Evolutionary conservation across 2,329 filamentous ascomycete genomes (phyloP), one percentile per base, ranked within the genome.

Genomic region (Didymellaceae sp.): DNA sequence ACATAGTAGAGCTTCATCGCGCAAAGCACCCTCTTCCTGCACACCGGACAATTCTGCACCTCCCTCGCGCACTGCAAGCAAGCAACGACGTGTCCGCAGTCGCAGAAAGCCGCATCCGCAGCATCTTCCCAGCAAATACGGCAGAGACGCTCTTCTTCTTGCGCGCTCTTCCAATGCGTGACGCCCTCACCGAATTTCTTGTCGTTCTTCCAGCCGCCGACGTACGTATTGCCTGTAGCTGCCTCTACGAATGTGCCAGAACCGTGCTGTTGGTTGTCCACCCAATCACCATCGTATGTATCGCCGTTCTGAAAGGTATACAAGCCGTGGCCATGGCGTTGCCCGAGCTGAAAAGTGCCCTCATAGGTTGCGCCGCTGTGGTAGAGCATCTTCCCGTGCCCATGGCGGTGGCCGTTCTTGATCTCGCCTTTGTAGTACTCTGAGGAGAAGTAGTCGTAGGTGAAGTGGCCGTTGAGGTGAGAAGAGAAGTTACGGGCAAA

Each of bases 231-330:
- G 37, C 82, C 82, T 0, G 81, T 85, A 37, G 78, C 74, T 24
- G 75, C 75, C 58, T 85, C 81, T 24, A 82, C 73, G 50, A 81
- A 82, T 1, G 78, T 82, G 22, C 84, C 84, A 18, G 81, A 77
- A 4, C 84, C 84, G 55, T 85, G 79, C 47, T 83, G 80, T 58
- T 81, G 79, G 58, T 91, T 88, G 54, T 90, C 86, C 26, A 75
- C 75, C 68, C 86, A 82, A 47, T 87, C 66, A 32, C 78, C 78
- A 14, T 74, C 72, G 60, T 80, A 85, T 51, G 87, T 81, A 43
- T 85, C 85, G 54, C 84, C 85, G 72, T 96, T 84, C 20, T 80
- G 77, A 66, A 84, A 86, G 5, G 77, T 80, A 75, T 86, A 82
- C 10, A 75, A 75, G 41, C 84, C 84, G 42, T 79, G 74, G 16